phyloP scores from a whole-genome alignment of 306 rosid genomes.

The Cicer chorassanicum region DNA sequence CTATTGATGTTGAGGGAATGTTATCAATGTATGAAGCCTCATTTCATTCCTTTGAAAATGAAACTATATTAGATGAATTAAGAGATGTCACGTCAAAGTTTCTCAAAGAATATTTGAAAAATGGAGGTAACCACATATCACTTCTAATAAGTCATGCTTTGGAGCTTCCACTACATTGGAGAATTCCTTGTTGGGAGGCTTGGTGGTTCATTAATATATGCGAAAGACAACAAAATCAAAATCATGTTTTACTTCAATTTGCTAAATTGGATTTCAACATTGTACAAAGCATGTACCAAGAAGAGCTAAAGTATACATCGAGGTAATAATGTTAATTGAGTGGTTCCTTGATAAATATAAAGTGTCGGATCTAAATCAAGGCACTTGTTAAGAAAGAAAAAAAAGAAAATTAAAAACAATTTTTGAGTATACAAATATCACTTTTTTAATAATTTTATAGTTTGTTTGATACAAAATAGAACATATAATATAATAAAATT shows the following conservation, averaged over 20 bases:
- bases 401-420: too few relatives aligned
- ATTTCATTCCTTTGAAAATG: not conserved
- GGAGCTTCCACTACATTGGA: conserved; percentile 22
- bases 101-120: not conserved
- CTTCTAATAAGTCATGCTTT: conserved; percentile 4
- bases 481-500: too few relatives aligned
- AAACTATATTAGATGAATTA: conserved; percentile 4
- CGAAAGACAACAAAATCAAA: not conserved
- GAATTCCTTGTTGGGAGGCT: conserved; percentile 12
- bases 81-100: not conserved
- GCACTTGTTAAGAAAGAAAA: too few relatives aligned
- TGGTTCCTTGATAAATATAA: too few relatives aligned
- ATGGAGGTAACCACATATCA: not conserved
- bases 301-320: not conserved
- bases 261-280: conserved; percentile 22
- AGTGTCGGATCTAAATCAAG: too few relatives aligned
- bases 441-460: too few relatives aligned
- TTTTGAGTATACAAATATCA: too few relatives aligned
- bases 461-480: too few relatives aligned
- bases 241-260: not conserved
- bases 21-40: not conserved
- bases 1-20: too few relatives aligned
- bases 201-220: not conserved
- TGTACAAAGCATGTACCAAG: conserved; percentile 24
- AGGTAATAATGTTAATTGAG: not conserved